Conservation (phyloP, 169 alveolate genomes). For the Cyclospora cayetanensis region DNA sequence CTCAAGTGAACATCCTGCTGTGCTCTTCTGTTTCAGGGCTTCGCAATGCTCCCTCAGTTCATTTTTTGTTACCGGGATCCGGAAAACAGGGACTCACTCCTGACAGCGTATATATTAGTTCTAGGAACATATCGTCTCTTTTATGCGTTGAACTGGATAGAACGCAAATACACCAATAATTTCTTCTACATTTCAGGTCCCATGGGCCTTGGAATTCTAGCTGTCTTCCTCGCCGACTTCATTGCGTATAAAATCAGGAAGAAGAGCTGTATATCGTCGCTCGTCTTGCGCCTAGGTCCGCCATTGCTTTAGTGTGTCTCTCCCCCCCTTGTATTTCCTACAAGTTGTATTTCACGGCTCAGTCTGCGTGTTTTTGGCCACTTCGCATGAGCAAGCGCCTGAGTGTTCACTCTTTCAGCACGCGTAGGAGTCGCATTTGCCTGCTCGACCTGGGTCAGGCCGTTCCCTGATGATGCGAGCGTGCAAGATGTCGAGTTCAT, state of each 20-base stretch:
- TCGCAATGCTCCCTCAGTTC: conserved; percentile 63
- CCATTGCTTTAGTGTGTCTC: neutral
- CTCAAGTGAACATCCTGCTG: neutral
- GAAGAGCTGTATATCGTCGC: conserved; percentile 12
- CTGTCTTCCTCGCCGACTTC: conserved; percentile 33
- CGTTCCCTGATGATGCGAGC: too few relatives aligned
- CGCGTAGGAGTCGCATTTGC: too few relatives aligned
- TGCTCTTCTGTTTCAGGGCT: neutral
- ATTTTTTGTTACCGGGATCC: conserved; percentile 62
- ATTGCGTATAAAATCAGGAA: neutral
- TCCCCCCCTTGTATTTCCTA: too few relatives aligned
- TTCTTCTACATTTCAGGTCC: conserved; percentile 57
- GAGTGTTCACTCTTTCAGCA: too few relatives aligned
- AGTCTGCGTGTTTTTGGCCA: too few relatives aligned
- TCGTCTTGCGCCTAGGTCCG: conserved; percentile 39
- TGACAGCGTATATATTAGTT: conserved; percentile 23
- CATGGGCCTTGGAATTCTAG: conserved; percentile 12
- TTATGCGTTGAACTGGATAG: conserved; percentile 38
- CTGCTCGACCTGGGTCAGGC: too few relatives aligned
- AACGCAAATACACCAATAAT: neutral
- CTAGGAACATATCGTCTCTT: conserved; percentile 31
- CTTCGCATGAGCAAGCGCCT: too few relatives aligned
- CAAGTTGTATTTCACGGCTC: too few relatives aligned
- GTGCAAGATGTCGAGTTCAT: too few relatives aligned
- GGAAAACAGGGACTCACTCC: conserved; percentile 9